A percentile compares a stretch with the other conserved stretches of the same genome.
Conservation (phyloP, 1,139 yeast species). For the Saccharomyces hybrid region DNA sequence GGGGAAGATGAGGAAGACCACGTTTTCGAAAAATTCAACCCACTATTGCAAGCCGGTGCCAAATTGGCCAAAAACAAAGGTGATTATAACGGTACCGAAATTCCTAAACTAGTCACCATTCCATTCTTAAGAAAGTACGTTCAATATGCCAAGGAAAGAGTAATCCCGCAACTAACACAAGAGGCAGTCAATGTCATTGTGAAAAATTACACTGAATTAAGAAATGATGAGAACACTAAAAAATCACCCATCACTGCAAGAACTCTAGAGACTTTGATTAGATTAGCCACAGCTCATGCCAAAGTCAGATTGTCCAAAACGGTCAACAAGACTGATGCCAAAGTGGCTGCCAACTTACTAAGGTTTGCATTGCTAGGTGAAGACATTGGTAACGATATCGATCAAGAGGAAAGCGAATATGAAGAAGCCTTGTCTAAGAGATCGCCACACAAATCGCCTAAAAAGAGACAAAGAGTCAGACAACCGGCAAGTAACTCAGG, state of each 20-base stretch:
- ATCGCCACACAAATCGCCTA: conserved; percentile 31
- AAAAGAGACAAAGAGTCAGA: conserved; percentile 26
- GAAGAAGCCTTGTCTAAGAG: conserved; percentile 18
- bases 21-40: conserved; percentile 76
- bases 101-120: conserved; percentile 63
- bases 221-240: conserved; percentile 75
- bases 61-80: conserved; percentile 32
- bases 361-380: conserved; percentile 69
- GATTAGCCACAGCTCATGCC: conserved; percentile 95
- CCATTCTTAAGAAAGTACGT: conserved; percentile 86
- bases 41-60: conserved; percentile 78
- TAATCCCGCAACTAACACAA: conserved; percentile 72
- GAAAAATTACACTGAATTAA: conserved; percentile 65
- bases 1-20: conserved; percentile 37
- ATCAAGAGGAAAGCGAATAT: conserved; percentile 20
- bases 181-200: conserved; percentile 80
- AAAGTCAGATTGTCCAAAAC: conserved; percentile 76
- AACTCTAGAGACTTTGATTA: conserved; percentile 92
- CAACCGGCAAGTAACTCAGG: conserved; percentile 10
- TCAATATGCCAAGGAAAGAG: conserved; percentile 88
- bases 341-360: conserved; percentile 76
- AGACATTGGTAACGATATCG: conserved; percentile 32
- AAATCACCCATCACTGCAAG: conserved; percentile 97
- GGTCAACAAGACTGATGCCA: conserved; percentile 73
- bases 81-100: conserved; percentile 37